Evolutionary conservation across 768 basidiomycete species (phyloP).

Genomic region (Infundibulicybe gibba): DNA sequence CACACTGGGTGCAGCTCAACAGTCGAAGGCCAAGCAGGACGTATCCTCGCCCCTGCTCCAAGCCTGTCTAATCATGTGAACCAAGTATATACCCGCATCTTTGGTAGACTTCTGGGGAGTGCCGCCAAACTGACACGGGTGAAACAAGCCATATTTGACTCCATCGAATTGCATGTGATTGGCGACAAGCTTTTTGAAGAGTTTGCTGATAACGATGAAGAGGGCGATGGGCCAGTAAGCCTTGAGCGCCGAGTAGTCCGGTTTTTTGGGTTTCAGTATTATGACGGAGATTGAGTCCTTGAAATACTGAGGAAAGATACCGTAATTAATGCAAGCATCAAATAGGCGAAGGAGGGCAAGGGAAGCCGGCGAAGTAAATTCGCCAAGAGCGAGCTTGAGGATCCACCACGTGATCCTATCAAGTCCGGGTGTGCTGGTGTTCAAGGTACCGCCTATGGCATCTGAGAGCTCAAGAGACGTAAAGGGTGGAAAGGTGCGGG

Average conservation of each 20-base stretch:
- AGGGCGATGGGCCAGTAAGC: slow-evolving; percentile 3
- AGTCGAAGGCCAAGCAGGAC: too few species aligned
- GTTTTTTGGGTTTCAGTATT: slow-evolving; percentile 3
- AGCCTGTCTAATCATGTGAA: neutral
- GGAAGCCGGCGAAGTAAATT: too few species aligned
- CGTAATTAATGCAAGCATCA: neutral
- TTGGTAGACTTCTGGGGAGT: neutral
- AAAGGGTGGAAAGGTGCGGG: neutral
- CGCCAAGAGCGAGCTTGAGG: neutral
- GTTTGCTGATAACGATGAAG: slow-evolving; percentile 1
- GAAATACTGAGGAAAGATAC: slow-evolving; percentile 1
- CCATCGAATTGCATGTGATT: neutral
- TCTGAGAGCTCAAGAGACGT: neutral
- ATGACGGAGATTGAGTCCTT: slow-evolving; percentile 1
- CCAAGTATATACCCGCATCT: neutral
- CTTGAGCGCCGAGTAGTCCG: neutral
- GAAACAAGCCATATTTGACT: neutral
- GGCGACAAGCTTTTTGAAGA: slow-evolving; percentile 2
- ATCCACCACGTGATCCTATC: neutral
- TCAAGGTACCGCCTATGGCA: neutral
- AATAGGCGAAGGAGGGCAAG: neutral
- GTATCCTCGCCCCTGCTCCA: too few species aligned
- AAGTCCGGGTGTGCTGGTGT: neutral
- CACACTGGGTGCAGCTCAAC: too few species aligned
- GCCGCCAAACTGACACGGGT: slow-evolving; percentile 3